Conservation (phyloP, 1,284 basidiomycete genomes). For the Trichosporon inkin region DNA sequence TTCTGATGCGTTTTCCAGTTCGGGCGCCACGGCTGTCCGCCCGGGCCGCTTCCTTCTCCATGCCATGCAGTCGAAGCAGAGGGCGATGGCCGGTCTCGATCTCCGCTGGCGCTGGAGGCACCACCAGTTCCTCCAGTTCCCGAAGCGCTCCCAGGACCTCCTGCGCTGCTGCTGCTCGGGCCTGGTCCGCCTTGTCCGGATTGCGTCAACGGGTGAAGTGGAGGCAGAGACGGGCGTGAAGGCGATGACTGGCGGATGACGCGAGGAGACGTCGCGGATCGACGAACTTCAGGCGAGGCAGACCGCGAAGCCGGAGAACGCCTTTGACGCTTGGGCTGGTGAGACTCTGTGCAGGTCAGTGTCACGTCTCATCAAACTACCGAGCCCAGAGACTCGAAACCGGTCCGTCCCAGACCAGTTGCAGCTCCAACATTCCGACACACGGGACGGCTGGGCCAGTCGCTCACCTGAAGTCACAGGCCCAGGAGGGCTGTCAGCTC, state of each 20-base stretch:
- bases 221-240: conserved; percentile 15
- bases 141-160: background rate
- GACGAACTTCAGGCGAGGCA: conserved; percentile 4
- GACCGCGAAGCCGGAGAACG: conserved; percentile 6
- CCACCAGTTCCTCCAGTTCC: conserved; percentile 1
- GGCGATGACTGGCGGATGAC: conserved; percentile 21
- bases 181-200: background rate
- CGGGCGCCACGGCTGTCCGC: conserved; percentile 11
- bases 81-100: background rate
- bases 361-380: background rate
- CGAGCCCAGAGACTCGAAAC: no score
- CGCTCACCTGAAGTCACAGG: conserved; percentile 1
- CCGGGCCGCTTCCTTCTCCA: background rate
- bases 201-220: conserved; percentile 17
- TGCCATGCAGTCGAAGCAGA: conserved; percentile 6
- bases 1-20: conserved; percentile 19
- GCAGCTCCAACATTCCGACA: background rate
- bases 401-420: background rate
- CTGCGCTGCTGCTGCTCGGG: background rate
- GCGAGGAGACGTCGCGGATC: conserved; percentile 13
- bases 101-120: conserved; percentile 7
- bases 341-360: conserved; percentile 3
- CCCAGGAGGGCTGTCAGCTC: conserved; percentile 8
- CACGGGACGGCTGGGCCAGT: background rate
- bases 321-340: conserved; percentile 4